A percentile compares a stretch with the other conserved stretches of the same genome.
Evolutionary conservation across 139 green algal species (phyloP).

Genomic region (Chlorella sp.): DNA sequence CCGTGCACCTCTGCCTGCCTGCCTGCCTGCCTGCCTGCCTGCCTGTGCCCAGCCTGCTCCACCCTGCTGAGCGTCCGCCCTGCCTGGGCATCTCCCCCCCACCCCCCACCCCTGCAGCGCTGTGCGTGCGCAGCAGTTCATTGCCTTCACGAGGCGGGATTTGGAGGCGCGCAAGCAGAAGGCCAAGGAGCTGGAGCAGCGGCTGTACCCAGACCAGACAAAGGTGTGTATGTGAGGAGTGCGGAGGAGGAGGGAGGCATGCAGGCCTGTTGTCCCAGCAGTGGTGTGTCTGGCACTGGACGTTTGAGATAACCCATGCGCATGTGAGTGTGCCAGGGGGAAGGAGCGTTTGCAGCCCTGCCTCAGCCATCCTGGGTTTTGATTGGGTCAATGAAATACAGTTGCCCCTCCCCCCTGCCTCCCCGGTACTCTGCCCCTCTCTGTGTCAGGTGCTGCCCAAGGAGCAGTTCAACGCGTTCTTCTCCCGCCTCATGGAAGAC

Average conservation of each 20-base stretch:
- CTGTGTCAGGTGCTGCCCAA: constrained; percentile 42
- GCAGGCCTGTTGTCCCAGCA: background rate
- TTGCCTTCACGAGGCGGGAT: constrained; percentile 56
- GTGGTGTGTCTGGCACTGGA: background rate
- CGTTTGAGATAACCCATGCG: background rate
- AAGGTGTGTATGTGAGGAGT: constrained; percentile 10
- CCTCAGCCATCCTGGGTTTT: background rate
- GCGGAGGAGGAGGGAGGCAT: too few species aligned
- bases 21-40: too few species aligned
- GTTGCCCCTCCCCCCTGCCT: too few species aligned
- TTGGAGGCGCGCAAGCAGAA: constrained; percentile 39
- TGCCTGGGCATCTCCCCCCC: background rate
- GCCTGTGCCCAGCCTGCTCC: background rate
- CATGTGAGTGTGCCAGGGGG: too few species aligned
- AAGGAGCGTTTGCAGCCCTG: background rate
- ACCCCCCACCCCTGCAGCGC: constrained; percentile 24
- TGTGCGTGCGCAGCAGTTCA: constrained; percentile 61
- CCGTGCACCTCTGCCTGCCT: too few species aligned
- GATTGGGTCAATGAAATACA: background rate
- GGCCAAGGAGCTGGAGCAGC: constrained; percentile 20
- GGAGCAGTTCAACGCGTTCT: constrained; percentile 53
- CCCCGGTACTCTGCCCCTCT: background rate
- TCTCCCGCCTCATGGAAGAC: constrained; percentile 48
- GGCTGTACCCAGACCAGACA: constrained; percentile 24
- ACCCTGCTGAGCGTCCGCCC: background rate